These are phyloP conservation scores for Neonectria sp. DNA, from an alignment of 2,329 filamentous ascomycete species.

Conservation along the genomic window DNA sequence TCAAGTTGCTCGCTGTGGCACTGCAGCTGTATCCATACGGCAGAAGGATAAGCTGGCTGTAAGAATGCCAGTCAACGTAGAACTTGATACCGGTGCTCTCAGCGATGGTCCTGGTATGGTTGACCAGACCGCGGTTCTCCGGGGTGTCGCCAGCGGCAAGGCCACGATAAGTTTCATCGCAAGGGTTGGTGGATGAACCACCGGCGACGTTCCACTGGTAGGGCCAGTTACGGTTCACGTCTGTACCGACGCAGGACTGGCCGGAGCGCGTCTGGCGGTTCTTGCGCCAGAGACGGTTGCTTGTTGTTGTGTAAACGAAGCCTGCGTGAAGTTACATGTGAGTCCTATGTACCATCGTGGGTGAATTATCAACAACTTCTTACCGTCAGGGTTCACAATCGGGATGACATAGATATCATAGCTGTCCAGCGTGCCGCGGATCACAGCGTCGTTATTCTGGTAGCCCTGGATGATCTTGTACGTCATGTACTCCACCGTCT, in stretches of 20 bases:
- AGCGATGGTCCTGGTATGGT: constrained; percentile 48
- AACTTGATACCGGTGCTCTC: constrained; percentile 66
- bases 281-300: constrained; percentile 74
- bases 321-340: constrained; percentile 51
- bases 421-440: constrained; percentile 62
- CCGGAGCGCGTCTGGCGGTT: constrained; percentile 63
- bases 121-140: constrained; percentile 65
- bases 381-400: constrained; percentile 73
- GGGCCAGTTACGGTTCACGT: constrained; percentile 75
- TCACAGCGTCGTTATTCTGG: constrained; percentile 30
- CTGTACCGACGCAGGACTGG: constrained; percentile 64
- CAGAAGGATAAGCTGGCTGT: constrained; percentile 70
- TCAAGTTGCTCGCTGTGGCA: constrained; percentile 60
- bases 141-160: constrained; percentile 59
- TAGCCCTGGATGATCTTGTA: constrained; percentile 42
- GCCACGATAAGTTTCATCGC: constrained; percentile 65
- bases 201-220: constrained; percentile 66
- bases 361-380: constrained; percentile 3
- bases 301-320: constrained; percentile 62
- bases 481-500: constrained; percentile 44
- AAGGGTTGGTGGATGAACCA: constrained; percentile 67
- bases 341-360: accelerated
- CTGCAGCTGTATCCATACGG: constrained; percentile 74
- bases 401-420: constrained; percentile 79
- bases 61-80: constrained; percentile 77